A percentile compares a stretch with the other conserved stretches of the same genome.
phyloP scores from a whole-genome alignment of 805 yeast species.

The Starmera amethionina region DNA sequence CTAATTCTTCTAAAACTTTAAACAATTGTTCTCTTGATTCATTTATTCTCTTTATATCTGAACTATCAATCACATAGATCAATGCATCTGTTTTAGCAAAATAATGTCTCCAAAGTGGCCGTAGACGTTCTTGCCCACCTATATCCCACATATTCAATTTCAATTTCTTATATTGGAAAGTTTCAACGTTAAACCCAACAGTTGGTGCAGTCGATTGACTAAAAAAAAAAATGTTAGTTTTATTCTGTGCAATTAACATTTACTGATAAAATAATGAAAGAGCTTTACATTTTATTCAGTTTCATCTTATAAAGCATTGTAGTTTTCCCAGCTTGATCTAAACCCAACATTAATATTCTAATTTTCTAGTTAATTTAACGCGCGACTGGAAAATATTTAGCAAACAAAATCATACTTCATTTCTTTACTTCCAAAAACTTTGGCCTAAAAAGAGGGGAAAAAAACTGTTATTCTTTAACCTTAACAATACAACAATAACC shows the following conservation, averaged over 20 bases:
- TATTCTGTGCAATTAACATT: neutral
- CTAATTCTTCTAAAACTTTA: constrained; percentile 74
- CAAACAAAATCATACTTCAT: constrained; percentile 23
- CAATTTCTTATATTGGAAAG: constrained; percentile 71
- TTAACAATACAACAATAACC: neutral
- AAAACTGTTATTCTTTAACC: neutral
- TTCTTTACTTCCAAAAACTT: constrained; percentile 43
- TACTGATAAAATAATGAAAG: too few relatives aligned
- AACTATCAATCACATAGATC: constrained; percentile 82
- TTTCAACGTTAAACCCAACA: constrained; percentile 88
- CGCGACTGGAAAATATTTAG: neutral
- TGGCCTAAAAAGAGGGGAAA: constrained; percentile 21
- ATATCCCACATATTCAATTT: constrained; percentile 90
- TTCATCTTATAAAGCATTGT: constrained; percentile 78
- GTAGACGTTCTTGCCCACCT: constrained; percentile 89
- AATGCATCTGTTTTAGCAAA: constrained; percentile 89
- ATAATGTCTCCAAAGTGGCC: constrained; percentile 94
- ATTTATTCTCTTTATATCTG: constrained; percentile 60
- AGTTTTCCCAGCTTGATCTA: constrained; percentile 91
- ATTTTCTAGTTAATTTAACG: neutral
- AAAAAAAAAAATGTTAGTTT: constrained; percentile 12
- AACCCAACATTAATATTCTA: constrained; percentile 77
- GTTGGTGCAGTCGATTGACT: constrained; percentile 75
- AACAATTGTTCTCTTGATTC: constrained; percentile 72
- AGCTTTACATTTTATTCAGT: constrained; percentile 45